These are phyloP conservation scores for Scutellaria baicalensis DNA, from an alignment of 257 asterid species.

Conservation along the genomic window DNA sequence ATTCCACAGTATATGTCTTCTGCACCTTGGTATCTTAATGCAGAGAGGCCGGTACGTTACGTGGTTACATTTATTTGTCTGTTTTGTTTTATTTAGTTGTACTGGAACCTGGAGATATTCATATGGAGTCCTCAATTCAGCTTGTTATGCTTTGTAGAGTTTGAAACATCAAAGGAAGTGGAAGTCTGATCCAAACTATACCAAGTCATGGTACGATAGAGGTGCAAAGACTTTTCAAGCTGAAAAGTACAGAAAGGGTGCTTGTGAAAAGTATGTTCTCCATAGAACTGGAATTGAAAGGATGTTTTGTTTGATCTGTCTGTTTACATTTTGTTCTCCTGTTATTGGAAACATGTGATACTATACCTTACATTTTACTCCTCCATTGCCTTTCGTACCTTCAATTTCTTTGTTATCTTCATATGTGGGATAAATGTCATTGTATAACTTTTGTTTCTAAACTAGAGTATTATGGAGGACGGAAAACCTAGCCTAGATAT, in stretches of 20 bases:
- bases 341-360: too few relatives aligned
- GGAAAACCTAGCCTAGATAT: not conserved
- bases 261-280: constrained; percentile 74
- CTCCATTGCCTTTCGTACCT: too few relatives aligned
- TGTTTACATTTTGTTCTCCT: not conserved
- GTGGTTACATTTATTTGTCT: not conserved
- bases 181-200: constrained; percentile 80
- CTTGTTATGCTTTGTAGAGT: constrained; percentile 40
- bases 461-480: not conserved
- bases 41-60: constrained; percentile 69
- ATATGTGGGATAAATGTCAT: not conserved
- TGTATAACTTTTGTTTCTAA: not conserved
- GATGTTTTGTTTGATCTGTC: not conserved
- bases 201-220: constrained; percentile 84
- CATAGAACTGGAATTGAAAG: not conserved
- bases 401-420: too few relatives aligned
- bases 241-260: constrained; percentile 79
- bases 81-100: not conserved
- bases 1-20: constrained; percentile 98
- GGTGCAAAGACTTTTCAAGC: constrained; percentile 82
- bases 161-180: constrained; percentile 99
- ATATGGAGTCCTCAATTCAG: not conserved
- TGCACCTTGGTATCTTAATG: constrained; percentile 92
- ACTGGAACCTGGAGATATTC: not conserved
- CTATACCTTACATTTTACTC: too few relatives aligned